Evolutionary conservation across 1,284 basidiomycete species (phyloP).

Genomic region (Sporisorium reilianum): DNA sequence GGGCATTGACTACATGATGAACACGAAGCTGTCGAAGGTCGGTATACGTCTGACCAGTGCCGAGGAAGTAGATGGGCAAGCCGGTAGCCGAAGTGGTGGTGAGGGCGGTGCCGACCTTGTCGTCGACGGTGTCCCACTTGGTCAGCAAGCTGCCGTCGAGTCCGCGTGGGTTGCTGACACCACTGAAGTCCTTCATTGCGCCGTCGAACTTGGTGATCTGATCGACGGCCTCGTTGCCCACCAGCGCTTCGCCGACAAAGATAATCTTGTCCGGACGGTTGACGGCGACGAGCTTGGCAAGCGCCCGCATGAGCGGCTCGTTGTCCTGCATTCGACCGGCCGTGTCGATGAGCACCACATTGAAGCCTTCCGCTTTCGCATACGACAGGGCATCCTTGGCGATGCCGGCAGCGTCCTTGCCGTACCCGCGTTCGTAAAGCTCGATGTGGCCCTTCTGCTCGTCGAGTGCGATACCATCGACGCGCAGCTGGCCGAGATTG

Average conservation of each 20-base stretch:
- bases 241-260: constrained; percentile 69
- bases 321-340: constrained; percentile 69
- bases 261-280: constrained; percentile 68
- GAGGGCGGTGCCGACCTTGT: constrained; percentile 68
- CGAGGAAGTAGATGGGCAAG: constrained; percentile 67
- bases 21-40: constrained; percentile 67
- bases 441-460: constrained; percentile 82
- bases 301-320: constrained; percentile 68
- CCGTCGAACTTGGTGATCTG: constrained; percentile 67
- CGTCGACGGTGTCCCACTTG: constrained; percentile 68
- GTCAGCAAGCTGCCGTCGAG: constrained; percentile 68
- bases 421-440: constrained; percentile 95
- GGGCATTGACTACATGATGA: constrained; percentile 66
- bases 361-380: constrained; percentile 60
- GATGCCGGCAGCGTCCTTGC: constrained; percentile 97
- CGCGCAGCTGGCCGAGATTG: constrained; percentile 85
- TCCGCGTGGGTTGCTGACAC: constrained; percentile 63
- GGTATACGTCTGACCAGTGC: constrained; percentile 68
- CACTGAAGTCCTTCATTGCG: constrained; percentile 67
- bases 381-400: constrained; percentile 87
- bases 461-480: constrained; percentile 56
- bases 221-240: constrained; percentile 69
- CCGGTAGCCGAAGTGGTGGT: constrained; percentile 66
- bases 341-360: constrained; percentile 68
- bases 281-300: constrained; percentile 66